Conservation (phyloP, 192 early-diverging fungal genomes). For the Borealophlyctis nickersoniae region DNA sequence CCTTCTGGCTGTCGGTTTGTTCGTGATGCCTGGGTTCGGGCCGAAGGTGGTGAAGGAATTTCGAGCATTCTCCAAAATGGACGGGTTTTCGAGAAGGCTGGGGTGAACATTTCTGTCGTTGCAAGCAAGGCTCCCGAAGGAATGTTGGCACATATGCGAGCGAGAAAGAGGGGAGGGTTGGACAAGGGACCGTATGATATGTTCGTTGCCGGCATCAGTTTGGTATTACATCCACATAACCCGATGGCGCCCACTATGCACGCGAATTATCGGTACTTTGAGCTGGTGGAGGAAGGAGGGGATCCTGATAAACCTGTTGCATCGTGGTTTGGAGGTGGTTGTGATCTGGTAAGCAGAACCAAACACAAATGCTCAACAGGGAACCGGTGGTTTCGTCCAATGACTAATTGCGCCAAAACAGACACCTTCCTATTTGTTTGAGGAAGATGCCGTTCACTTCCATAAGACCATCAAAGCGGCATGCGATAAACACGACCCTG, state of each 20-base stretch:
- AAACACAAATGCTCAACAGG: not conserved
- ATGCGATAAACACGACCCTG: constrained; percentile 84
- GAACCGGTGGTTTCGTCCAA: constrained; percentile 1
- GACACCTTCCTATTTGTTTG: constrained; percentile 86
- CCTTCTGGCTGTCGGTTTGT: constrained; percentile 50
- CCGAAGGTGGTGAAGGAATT: constrained; percentile 90
- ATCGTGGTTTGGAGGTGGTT: constrained; percentile 96
- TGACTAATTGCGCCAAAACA: not conserved
- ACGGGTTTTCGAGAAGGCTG: constrained; percentile 94
- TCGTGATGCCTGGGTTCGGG: constrained; percentile 78
- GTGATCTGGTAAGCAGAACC: constrained; percentile 62
- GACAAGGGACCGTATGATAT: constrained; percentile 40
- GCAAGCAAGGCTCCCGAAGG: constrained; percentile 54
- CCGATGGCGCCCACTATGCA: constrained; percentile 95
- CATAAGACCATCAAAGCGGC: constrained; percentile 85
- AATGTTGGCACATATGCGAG: constrained; percentile 90
- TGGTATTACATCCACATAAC: constrained; percentile 94
- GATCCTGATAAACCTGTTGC: constrained; percentile 62
- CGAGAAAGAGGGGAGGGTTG: constrained; percentile 66
- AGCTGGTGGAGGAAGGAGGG: constrained; percentile 62
- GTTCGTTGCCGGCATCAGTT: constrained; percentile 86
- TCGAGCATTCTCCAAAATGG: constrained; percentile 91
- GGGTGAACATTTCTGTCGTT: constrained; percentile 90
- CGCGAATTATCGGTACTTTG: constrained; percentile 97
- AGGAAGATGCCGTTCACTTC: constrained; percentile 92